These are phyloP conservation scores for Aureobasidium sp. DNA, from an alignment of 2,329 filamentous ascomycete genomes.

Conservation along the genomic window DNA sequence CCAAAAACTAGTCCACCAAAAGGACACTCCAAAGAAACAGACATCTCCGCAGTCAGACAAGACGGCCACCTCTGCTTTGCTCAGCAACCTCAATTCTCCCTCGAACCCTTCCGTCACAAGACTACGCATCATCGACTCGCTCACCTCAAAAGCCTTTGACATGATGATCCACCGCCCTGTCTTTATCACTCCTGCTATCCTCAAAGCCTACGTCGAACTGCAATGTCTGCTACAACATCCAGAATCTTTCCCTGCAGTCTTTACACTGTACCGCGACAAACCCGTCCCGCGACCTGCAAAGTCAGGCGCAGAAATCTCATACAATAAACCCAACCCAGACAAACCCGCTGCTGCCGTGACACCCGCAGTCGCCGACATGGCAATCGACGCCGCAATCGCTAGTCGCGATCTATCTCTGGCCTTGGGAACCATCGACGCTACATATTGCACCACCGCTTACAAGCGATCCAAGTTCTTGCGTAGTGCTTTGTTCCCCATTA, in stretches of 20 bases:
- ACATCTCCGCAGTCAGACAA: conserved; percentile 17
- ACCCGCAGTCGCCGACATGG: conserved; percentile 60
- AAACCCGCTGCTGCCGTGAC: conserved; percentile 63
- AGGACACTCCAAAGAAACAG: conserved; percentile 7
- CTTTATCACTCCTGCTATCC: conserved; percentile 67
- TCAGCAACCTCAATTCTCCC: conserved; percentile 39
- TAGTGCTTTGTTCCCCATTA: conserved; percentile 54
- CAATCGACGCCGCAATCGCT: conserved; percentile 72
- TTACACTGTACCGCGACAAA: conserved; percentile 79
- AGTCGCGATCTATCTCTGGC: conserved; percentile 71
- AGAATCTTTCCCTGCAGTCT: conserved; percentile 69
- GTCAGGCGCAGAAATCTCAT: conserved; percentile 46
- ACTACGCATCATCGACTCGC: conserved; percentile 33
- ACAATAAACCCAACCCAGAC: conserved; percentile 54
- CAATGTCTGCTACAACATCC: conserved; percentile 67
- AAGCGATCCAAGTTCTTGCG: conserved; percentile 60
- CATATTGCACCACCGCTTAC: conserved; percentile 62
- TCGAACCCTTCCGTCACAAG: conserved; percentile 29
- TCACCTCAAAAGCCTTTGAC: conserved; percentile 55
- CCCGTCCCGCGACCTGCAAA: conserved; percentile 56
- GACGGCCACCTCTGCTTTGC: conserved; percentile 49
- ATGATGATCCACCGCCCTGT: conserved; percentile 69
- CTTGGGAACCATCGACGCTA: conserved; percentile 65
- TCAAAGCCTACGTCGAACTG: conserved; percentile 68
- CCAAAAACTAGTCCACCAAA: conserved; percentile 31